phyloP scores from a whole-genome alignment of 2,329 filamentous ascomycete genomes.

The Simplicillium sp. region DNA sequence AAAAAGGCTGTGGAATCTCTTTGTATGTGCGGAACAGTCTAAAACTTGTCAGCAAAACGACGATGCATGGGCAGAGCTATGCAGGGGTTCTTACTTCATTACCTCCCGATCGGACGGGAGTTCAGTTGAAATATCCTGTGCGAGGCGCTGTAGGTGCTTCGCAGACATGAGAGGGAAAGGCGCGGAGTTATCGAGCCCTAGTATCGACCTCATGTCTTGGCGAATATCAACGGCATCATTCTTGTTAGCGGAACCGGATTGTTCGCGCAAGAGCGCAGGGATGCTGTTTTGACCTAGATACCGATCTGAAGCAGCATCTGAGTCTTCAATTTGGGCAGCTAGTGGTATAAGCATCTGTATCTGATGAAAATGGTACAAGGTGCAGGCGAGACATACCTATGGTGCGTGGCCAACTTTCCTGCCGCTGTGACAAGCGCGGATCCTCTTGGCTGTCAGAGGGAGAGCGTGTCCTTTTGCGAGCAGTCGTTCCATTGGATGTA shows the following conservation, averaged over 20 bases:
- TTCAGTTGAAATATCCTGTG: constrained; percentile 50
- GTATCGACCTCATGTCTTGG: constrained; percentile 55
- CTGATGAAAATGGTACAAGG: no score
- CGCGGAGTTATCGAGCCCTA: constrained; percentile 56
- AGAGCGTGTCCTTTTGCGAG: constrained; percentile 24
- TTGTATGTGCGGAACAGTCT: constrained; percentile 59
- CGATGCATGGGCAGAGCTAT: constrained; percentile 2
- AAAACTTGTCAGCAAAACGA: not conserved
- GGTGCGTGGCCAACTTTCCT: constrained; percentile 31
- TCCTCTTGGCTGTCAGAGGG: constrained; percentile 21
- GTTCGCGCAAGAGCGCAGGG: constrained; percentile 54
- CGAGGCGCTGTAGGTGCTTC: constrained; percentile 49
- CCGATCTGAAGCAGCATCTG: constrained; percentile 45
- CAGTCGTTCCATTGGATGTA: constrained; percentile 13
- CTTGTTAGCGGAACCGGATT: constrained; percentile 42
- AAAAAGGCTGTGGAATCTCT: constrained; percentile 58
- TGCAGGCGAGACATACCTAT: constrained; percentile 21
- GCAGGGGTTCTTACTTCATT: constrained; percentile 45
- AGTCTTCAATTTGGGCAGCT: constrained; percentile 37
- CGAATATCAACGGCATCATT: constrained; percentile 47
- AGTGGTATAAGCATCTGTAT: not conserved
- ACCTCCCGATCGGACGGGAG: constrained; percentile 57
- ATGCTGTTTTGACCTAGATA: constrained; percentile 62
- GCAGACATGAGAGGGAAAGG: constrained; percentile 60
- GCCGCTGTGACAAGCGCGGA: constrained; percentile 22